Conservation (phyloP, 2,329 filamentous ascomycete genomes). For the Ophiocordyceps camponoti-leonardi region DNA sequence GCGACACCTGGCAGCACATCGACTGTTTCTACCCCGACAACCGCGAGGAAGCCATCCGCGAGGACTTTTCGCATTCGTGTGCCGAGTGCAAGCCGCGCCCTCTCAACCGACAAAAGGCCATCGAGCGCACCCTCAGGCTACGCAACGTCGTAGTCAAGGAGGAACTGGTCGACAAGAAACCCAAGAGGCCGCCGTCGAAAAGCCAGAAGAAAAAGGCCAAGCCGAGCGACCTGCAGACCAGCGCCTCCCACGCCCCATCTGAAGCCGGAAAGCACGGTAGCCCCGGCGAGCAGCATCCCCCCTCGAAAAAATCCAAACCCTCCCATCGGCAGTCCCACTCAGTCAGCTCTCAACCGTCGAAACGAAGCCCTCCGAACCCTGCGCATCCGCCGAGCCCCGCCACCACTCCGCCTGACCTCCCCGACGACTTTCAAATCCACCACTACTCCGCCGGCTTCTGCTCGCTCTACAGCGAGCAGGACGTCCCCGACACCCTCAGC, state of each 20-base stretch:
- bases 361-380: conserved; percentile 43
- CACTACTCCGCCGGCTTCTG: conserved; percentile 63
- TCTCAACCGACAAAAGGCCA: conserved; percentile 58
- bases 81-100: conserved; percentile 68
- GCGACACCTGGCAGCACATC: conserved; percentile 97
- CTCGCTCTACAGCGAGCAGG: conserved; percentile 50
- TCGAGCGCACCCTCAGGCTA: conserved; percentile 51
- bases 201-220: conserved; percentile 79
- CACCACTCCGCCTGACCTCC: conserved; percentile 51
- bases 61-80: conserved; percentile 67
- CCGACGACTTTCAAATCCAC: conserved; percentile 45
- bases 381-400: conserved; percentile 55
- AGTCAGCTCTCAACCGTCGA: conserved; percentile 47
- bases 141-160: conserved; percentile 20
- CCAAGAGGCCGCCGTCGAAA: conserved; percentile 60
- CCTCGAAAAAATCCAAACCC: conserved; percentile 66
- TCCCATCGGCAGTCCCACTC: conserved; percentile 67
- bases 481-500: conserved; percentile 42
- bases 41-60: conserved; percentile 52
- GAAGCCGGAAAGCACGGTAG: conserved; percentile 33
- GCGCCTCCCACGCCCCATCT: conserved; percentile 44
- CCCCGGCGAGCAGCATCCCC: conserved; percentile 31
- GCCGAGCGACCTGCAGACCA: conserved; percentile 47
- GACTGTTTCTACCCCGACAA: conserved; percentile 80
- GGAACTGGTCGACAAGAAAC: conserved; percentile 47